A percentile compares a stretch with the other conserved stretches of the same genome.
Evolutionary conservation across 129 eudicot genomes (phyloP).

Genomic region (Lactuca sativa): DNA sequence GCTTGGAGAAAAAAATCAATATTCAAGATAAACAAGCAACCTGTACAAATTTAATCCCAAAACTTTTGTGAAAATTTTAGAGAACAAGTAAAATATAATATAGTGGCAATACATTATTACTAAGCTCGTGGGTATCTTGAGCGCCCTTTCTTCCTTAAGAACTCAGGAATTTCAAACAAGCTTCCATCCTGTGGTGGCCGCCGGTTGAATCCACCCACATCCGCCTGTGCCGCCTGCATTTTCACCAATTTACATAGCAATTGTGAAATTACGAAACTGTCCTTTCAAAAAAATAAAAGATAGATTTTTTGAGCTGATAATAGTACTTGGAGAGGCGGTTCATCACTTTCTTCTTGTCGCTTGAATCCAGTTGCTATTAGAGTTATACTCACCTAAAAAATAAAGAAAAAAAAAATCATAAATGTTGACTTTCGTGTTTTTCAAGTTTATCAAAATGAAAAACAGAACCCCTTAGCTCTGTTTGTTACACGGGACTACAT

Average conservation of each 20-base stretch:
- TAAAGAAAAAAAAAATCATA: neutral
- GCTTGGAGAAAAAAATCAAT: constrained; percentile 1
- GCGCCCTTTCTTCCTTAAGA: constrained; percentile 89
- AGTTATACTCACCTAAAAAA: constrained; percentile 76
- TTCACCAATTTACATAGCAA: constrained; percentile 6
- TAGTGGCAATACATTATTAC: neutral
- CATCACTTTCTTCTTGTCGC: constrained; percentile 79
- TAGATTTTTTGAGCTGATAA: neutral
- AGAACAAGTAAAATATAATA: constrained; percentile 14
- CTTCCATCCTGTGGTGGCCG: constrained; percentile 49
- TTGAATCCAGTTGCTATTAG: constrained; percentile 96
- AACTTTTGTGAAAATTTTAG: constrained; percentile 18
- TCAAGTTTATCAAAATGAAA: constrained; percentile 3
- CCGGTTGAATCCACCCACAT: constrained; percentile 21
- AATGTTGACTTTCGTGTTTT: constrained; percentile 3
- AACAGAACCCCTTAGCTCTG: neutral
- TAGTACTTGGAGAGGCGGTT: constrained; percentile 34
- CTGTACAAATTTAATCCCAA: constrained; percentile 29
- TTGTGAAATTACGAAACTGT: neutral
- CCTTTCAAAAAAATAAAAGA: neutral
- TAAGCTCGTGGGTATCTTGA: constrained; percentile 87
- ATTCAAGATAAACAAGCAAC: constrained; percentile 12
- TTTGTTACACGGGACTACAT: neutral
- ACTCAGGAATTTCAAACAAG: constrained; percentile 73
- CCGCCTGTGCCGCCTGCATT: constrained; percentile 66